Percentiles rank a stretch among this genome's conserved stretches.
Conservation (phyloP, 371 early-diverging fungal species). For the Mucor racemosus region DNA sequence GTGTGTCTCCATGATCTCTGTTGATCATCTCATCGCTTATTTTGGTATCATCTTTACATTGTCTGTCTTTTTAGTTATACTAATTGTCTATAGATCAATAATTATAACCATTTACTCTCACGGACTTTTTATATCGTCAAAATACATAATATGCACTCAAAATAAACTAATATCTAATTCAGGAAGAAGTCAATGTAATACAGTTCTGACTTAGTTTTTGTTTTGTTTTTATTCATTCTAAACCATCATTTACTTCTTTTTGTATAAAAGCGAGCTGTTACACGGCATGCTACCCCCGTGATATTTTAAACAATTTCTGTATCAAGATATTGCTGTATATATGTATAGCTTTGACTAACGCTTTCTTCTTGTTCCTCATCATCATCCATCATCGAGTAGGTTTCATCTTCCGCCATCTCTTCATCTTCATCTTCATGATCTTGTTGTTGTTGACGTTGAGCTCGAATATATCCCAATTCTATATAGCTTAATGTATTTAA, state of each 20-base stretch:
- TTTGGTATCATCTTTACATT: too few relatives aligned
- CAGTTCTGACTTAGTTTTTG: too few relatives aligned
- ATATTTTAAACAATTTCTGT: background rate
- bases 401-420: slow-evolving; percentile 1
- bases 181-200: too few relatives aligned
- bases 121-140: too few relatives aligned
- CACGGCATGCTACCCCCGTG: slow-evolving; percentile 2
- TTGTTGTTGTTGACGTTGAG: slow-evolving; percentile 7
- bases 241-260: slow-evolving; percentile 1
- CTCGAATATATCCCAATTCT: slow-evolving; percentile 20
- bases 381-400: background rate
- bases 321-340: slow-evolving; percentile 30
- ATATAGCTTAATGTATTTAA: slow-evolving; percentile 22
- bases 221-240: background rate
- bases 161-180: too few relatives aligned
- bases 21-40: too few relatives aligned
- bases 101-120: too few relatives aligned
- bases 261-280: background rate
- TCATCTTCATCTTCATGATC: background rate
- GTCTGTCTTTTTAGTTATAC: too few relatives aligned
- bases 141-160: too few relatives aligned
- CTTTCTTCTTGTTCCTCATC: slow-evolving; percentile 2
- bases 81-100: too few relatives aligned
- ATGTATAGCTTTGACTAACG: slow-evolving; percentile 26
- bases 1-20: too few relatives aligned